These are phyloP conservation scores for Tanozyma kutaoensis DNA, from an alignment of 805 yeast genomes.

Conservation along the genomic window DNA sequence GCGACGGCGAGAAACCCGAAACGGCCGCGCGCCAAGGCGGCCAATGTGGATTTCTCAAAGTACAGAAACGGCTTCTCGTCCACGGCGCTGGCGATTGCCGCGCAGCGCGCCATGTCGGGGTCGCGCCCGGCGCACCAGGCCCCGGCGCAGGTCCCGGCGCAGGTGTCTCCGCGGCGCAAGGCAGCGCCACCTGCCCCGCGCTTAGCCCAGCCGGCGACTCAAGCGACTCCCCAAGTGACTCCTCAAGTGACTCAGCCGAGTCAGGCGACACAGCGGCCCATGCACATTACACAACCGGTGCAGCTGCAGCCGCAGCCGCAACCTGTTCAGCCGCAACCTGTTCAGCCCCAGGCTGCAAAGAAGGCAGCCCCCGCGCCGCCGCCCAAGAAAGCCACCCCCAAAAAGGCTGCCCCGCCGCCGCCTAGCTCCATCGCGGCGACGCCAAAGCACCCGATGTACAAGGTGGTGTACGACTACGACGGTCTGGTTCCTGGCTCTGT, in stretches of 20 bases:
- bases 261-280: not conserved
- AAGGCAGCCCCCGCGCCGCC: constrained; percentile 56
- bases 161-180: too few species aligned
- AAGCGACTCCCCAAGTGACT: not conserved
- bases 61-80: constrained; percentile 27
- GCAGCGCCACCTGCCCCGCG: constrained; percentile 1
- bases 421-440: constrained; percentile 33
- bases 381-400: constrained; percentile 17
- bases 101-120: too few species aligned
- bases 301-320: constrained; percentile 4
- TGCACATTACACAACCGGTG: constrained; percentile 1
- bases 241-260: not conserved
- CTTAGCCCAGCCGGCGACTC: not conserved
- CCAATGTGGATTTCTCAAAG: constrained; percentile 27
- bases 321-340: constrained; percentile 3
- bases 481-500: constrained; percentile 77
- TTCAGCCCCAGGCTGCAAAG: constrained; percentile 14
- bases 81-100: too few species aligned
- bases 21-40: constrained; percentile 50
- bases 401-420: constrained; percentile 41
- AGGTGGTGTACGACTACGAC: constrained; percentile 78
- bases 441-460: constrained; percentile 64
- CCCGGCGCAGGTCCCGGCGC: too few species aligned
- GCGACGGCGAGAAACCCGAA: constrained; percentile 56
- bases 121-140: too few species aligned